These are phyloP conservation scores for Neonothopanus nambi DNA, from an alignment of 1,284 basidiomycete species.

Conservation along the genomic window DNA sequence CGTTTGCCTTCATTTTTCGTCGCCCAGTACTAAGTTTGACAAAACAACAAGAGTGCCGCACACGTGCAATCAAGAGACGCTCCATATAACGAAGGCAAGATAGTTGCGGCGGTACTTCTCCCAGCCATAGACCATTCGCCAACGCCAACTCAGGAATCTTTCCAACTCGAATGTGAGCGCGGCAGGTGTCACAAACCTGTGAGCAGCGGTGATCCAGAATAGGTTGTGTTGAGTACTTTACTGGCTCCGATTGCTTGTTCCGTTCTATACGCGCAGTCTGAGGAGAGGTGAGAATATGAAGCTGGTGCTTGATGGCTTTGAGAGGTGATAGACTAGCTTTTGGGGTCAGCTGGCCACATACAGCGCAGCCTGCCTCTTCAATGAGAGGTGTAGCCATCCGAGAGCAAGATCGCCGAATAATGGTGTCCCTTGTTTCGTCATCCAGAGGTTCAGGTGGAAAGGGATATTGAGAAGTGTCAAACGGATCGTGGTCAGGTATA, in stretches of 20 bases:
- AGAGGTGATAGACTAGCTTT: not conserved
- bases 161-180: slow-evolving; percentile 17
- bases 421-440: too few relatives aligned
- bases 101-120: slow-evolving; percentile 32
- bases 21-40: slow-evolving; percentile 20
- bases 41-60: slow-evolving; percentile 6
- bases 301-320: not conserved
- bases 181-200: too few relatives aligned
- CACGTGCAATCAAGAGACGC: slow-evolving; percentile 21
- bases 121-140: slow-evolving; percentile 39
- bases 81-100: slow-evolving; percentile 25
- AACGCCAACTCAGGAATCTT: slow-evolving; percentile 29
- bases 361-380: not conserved
- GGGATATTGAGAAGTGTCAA: too few relatives aligned
- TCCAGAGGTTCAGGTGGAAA: too few relatives aligned
- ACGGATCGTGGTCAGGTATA: too few relatives aligned
- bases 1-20: slow-evolving; percentile 26
- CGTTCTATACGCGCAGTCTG: not conserved
- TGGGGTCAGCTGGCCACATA: not conserved
- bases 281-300: not conserved
- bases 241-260: too few relatives aligned
- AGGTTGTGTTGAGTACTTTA: too few relatives aligned
- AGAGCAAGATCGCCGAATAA: too few relatives aligned
- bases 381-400: not conserved
- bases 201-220: too few relatives aligned